Evolutionary conservation across 106 monocot genomes (phyloP), one percentile per base, ranked within the genome.

Genomic region (Gastrodia elata): DNA sequence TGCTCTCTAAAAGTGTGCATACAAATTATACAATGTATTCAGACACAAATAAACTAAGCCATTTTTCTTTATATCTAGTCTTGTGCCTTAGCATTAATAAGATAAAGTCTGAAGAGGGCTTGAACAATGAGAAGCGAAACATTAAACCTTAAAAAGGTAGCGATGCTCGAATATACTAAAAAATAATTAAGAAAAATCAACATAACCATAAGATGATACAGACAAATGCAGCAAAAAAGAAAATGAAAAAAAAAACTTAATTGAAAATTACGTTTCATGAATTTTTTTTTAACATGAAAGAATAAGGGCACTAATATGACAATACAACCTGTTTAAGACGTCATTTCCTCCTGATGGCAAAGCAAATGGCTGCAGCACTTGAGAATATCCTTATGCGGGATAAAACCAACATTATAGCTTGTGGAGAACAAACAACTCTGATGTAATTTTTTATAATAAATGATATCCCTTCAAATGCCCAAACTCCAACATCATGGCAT

Each of bases 401-500:
- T 82, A 73, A 75, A 96, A 39, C 84, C 89, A 72, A 87, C 89
- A 81, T 96, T 77, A 83, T 96, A 96, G 74, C 89, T 96, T n/a
- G n/a, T 35, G 95, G 87, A 32, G 95, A 92, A 77, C 95, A 96
- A 56, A 92, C 92, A 73, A 87, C 89, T 42, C 95, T 78, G 68
- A 96, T 96, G 3, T 87, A 85, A 76, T 92, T 96, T 71, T 96
- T 92, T 26, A 89, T 68, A 67, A 92, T 75, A 42, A 82, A 78
- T 16, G 76, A 75, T 36, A 89, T 79, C 44, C 95, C 95, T 74
- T 96, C 95, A 41, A 89, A 89, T 74, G 95, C 95, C 59, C 95
- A 83, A 32, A 96, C 95, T 39, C 95, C 92, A 58, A 96, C 95
- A 85, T 96, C 95, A 84, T 96, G 95, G 41, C 92, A 96, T 30